Percentiles rank a stretch among this genome's conserved stretches.
phyloP scores from a whole-genome alignment of 208 protist species.

The Acanthamoeba rhysodes region DNA sequence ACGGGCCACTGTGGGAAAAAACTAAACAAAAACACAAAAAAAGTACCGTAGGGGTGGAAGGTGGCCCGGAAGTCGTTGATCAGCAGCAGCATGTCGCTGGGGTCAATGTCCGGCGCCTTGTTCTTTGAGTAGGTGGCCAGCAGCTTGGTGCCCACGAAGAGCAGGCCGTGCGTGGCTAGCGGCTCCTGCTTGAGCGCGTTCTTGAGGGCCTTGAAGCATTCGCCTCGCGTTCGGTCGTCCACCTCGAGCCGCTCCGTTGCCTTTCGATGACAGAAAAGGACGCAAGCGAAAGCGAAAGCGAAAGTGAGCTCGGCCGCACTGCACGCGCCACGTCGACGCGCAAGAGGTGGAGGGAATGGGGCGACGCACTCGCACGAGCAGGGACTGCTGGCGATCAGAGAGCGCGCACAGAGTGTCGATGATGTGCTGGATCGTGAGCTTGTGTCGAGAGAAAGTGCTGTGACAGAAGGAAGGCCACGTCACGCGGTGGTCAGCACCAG shows the following conservation, averaged over 20 bases:
- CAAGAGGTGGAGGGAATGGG: not conserved
- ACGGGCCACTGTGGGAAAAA: not conserved
- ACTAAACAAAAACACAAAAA: not conserved
- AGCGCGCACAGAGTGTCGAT: slow-evolving; percentile 39
- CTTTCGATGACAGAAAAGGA: not conserved
- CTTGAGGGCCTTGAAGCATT: slow-evolving; percentile 67
- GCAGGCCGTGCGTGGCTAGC: slow-evolving; percentile 40
- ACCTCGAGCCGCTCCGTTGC: slow-evolving; percentile 64
- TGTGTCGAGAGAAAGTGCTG: slow-evolving; percentile 41
- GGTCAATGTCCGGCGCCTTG: slow-evolving; percentile 63
- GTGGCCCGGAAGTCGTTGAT: slow-evolving; percentile 69
- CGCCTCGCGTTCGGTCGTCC: slow-evolving; percentile 54
- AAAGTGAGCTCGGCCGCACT: not conserved
- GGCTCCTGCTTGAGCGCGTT: slow-evolving; percentile 62
- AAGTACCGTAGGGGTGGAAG: slow-evolving; percentile 47
- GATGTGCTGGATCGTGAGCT: slow-evolving; percentile 53
- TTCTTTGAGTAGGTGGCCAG: slow-evolving; percentile 43
- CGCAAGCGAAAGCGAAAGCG: not conserved
- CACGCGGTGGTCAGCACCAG: not conserved
- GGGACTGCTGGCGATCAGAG: slow-evolving; percentile 22
- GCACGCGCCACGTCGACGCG: not conserved
- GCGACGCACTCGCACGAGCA: slow-evolving; percentile 60
- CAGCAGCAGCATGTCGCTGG: slow-evolving; percentile 57
- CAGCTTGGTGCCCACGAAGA: slow-evolving; percentile 70
- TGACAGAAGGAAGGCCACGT: not conserved